Base-by-base conservation (phyloP, 257 asterid species). In the Solanum tarapatanum region DNA sequence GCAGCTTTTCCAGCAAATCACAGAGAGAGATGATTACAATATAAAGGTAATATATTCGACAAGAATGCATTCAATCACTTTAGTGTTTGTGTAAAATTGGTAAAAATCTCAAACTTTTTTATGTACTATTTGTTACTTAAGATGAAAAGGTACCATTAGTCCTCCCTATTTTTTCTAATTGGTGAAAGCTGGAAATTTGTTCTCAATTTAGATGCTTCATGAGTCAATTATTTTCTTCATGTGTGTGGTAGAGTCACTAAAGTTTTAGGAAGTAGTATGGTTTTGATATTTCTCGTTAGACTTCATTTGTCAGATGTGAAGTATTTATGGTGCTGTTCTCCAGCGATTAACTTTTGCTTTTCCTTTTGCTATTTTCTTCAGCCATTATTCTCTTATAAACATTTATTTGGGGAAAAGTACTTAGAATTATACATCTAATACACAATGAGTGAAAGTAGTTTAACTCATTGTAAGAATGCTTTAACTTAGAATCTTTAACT, bases 21-120 rank as follows among this genome's bases (percentile, higher is more conserved):
- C 98, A 2, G 99, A 97, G 92, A 92, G 99, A 87, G 99, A 97
- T 91, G 99, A 96, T 89, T 97, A 94, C 87, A 97, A 96, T 88
- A 91, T 96, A n/a, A 96, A 96, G 98, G 99, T 96, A 83, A 85
- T 80, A 37, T 70, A 82, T 82, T 16, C 12, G 70, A 82, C 30
- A 19, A 32, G 43, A 48, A 30, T 3, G 21, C 43, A 39, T 82
- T 82, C 85, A 28, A 82, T 82, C 19, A 4, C 66, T 80, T 23
- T 28, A 28, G 17, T 10, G 24, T 28, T 45, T 82, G 11, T 82
- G 70, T 30, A 48, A 30, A 33, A 19, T 90, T 60, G 77, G 33
- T 35, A 48, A 82, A 24, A 68, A 72, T 12, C 39, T 10, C 37
- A 10, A 48, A 28, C 69, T 17, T 17, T 45, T 51, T 82, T 82